Conservation (phyloP, 352 stramenopile species). For the Phytophthora citrophthora region DNA sequence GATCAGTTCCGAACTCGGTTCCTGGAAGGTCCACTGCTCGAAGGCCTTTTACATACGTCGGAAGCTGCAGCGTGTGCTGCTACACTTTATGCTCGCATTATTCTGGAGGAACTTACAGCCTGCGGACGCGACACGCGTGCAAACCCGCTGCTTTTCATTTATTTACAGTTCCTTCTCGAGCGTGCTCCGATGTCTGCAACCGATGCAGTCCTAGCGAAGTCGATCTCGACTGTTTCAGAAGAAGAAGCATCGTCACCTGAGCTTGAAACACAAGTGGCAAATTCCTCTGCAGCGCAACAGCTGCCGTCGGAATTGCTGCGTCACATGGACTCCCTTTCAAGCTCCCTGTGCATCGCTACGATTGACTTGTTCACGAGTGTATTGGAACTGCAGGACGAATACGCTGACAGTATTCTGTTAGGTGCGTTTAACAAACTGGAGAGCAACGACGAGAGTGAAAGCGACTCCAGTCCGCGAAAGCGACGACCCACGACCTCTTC, state of each 20-base stretch:
- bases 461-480: constrained; percentile 24
- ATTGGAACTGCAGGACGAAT: constrained; percentile 70
- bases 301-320: constrained; percentile 79
- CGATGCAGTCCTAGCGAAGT: not conserved
- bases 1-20: constrained; percentile 78
- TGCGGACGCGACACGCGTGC: constrained; percentile 70
- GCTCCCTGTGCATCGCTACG: constrained; percentile 78
- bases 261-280: constrained; percentile 10
- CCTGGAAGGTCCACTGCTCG: constrained; percentile 66
- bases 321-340: constrained; percentile 83
- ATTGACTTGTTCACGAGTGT: constrained; percentile 85
- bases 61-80: constrained; percentile 68
- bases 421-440: constrained; percentile 19
- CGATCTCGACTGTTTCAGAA: constrained; percentile 12
- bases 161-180: constrained; percentile 81
- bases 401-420: constrained; percentile 64
- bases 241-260: constrained; percentile 8
- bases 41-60: constrained; percentile 73
- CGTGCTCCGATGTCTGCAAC: constrained; percentile 14
- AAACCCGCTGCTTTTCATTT: constrained; percentile 81
- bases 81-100: constrained; percentile 79
- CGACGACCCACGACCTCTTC: constrained; percentile 14
- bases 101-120: constrained; percentile 80
- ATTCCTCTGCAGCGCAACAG: constrained; percentile 35
- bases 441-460: constrained; percentile 17